Base-by-base conservation (phyloP, 225 moss, liverwort and hornwort genomes). In the Straminergon stramineum region DNA sequence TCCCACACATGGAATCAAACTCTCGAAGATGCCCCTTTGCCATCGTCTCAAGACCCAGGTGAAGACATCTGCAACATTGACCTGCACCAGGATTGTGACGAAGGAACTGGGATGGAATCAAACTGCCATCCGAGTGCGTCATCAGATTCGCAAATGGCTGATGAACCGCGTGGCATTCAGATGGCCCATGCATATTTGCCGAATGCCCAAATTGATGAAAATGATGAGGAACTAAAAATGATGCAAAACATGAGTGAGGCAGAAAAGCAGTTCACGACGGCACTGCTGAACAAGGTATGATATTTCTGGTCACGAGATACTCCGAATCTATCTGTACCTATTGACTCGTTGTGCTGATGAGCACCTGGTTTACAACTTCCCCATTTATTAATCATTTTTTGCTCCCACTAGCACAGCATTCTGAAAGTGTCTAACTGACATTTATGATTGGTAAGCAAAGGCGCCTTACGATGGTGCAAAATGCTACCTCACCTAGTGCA, bases 31-130 rank as follows among this genome's bases (percentile, higher is more conserved):
- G 52, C 70, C 61, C 81, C 91, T 85, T 57, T 82, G 89, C 61
- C 90, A 80, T 35, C 87, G 13, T 86, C 92, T 84, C 89, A 94
- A 84, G 91, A 91, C 70, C 82, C 89, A 63, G 90, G 86, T 86
- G 92, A 94, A 43, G 93, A 92, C 85, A 89, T 94, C 53, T 94
- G 92, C 86, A 94, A 94, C 67, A 91, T 92, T 62, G 92, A 94
- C 88, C 68, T 91, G 84, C 88, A 92, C 66, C 91, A 89, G 51
- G 91, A 79, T 74, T 86, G 88, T 89, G 92, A 91, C 41, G 91
- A 90, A 84, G 92, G 88, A 84, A 45, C 88, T 87, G 81, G 86
- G 86, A 60, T 77, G 70, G 90, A 60, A 58, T 63, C 67, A 70
- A 91, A 83, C 70, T 85, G 81, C 75, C 75, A 75, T 15, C 70